Conservation (phyloP, 805 yeast species). For the Lipomyces yamanashiensis region DNA sequence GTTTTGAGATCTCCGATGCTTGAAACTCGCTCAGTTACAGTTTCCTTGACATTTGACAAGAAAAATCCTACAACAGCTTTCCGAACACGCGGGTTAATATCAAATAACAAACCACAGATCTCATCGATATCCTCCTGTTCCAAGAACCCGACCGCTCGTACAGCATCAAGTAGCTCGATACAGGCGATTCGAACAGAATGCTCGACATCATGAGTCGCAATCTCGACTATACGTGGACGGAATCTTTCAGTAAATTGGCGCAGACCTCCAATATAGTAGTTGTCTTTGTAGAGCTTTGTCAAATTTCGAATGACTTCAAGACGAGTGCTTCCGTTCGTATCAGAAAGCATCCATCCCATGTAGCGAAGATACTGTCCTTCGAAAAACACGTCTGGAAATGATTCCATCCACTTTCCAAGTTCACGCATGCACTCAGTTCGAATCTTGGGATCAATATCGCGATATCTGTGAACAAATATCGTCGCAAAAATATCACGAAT, state of each 20-base stretch:
- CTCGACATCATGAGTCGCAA: slow-evolving; percentile 62
- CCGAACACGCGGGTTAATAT: slow-evolving; percentile 45
- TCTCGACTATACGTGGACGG: slow-evolving; percentile 65
- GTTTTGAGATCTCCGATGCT: slow-evolving; percentile 22
- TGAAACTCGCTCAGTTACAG: slow-evolving; percentile 37
- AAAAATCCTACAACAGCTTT: slow-evolving; percentile 61
- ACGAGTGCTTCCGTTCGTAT: slow-evolving; percentile 63
- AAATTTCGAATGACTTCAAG: slow-evolving; percentile 65
- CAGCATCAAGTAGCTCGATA: slow-evolving; percentile 57
- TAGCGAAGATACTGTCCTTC: slow-evolving; percentile 73
- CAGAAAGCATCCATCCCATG: slow-evolving; percentile 86
- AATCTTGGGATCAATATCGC: slow-evolving; percentile 75
- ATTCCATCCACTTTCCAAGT: slow-evolving; percentile 73
- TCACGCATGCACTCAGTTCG: slow-evolving; percentile 69
- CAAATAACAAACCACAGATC: slow-evolving; percentile 51
- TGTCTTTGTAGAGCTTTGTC: slow-evolving; percentile 53
- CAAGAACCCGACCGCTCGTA: slow-evolving; percentile 64
- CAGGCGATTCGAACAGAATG: slow-evolving; percentile 58
- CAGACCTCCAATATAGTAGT: slow-evolving; percentile 61
- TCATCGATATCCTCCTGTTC: slow-evolving; percentile 60
- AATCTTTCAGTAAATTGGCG: slow-evolving; percentile 80
- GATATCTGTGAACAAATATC: slow-evolving; percentile 74
- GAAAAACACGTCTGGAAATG: slow-evolving; percentile 70
- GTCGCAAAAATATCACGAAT: slow-evolving; percentile 69
- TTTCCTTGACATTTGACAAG: slow-evolving; percentile 44